Percentiles rank a stretch among this genome's conserved stretches.
phyloP scores from a whole-genome alignment of 2,329 filamentous ascomycete species.

The Venturia oleaginea region DNA sequence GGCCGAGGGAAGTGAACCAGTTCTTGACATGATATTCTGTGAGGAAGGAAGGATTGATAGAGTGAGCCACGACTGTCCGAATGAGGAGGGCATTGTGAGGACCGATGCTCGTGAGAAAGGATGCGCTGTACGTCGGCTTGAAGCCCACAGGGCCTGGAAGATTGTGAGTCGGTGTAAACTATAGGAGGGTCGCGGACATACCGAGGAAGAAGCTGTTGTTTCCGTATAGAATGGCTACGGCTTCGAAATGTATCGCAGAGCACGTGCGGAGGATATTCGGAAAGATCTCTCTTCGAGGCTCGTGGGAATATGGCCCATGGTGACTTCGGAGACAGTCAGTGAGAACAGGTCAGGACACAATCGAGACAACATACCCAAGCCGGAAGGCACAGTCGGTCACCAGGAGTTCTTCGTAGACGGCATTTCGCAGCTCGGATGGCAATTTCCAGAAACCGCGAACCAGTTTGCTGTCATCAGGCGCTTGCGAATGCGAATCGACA shows the following conservation, averaged over 20 bases:
- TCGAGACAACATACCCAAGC: constrained; percentile 10
- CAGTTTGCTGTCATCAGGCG: not conserved
- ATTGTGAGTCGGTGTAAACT: not conserved
- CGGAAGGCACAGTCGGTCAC: constrained; percentile 13
- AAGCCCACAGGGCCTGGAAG: constrained; percentile 6
- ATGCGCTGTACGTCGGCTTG: constrained; percentile 13
- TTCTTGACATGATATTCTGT: constrained; percentile 7
- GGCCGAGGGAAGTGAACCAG: constrained; percentile 11
- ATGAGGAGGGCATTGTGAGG: constrained; percentile 13
- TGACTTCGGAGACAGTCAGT: constrained; percentile 6
- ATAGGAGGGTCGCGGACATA: not conserved
- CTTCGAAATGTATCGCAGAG: constrained; percentile 8
- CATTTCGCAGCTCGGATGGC: constrained; percentile 12
- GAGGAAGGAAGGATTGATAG: constrained; percentile 10
- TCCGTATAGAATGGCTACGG: constrained; percentile 12
- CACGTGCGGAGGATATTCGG: constrained; percentile 12
- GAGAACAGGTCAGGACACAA: not conserved
- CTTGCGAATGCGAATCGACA: not conserved
- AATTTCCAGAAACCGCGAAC: constrained; percentile 5
- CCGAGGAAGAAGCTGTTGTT: constrained; percentile 14
- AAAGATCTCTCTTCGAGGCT: constrained; percentile 7
- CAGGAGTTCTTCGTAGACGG: constrained; percentile 12
- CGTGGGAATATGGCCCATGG: constrained; percentile 13
- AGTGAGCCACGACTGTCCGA: constrained; percentile 13
- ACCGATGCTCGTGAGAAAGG: constrained; percentile 13